These are phyloP conservation scores for Camillea tinctor DNA, from an alignment of 2,329 filamentous ascomycete species.

Conservation along the genomic window DNA sequence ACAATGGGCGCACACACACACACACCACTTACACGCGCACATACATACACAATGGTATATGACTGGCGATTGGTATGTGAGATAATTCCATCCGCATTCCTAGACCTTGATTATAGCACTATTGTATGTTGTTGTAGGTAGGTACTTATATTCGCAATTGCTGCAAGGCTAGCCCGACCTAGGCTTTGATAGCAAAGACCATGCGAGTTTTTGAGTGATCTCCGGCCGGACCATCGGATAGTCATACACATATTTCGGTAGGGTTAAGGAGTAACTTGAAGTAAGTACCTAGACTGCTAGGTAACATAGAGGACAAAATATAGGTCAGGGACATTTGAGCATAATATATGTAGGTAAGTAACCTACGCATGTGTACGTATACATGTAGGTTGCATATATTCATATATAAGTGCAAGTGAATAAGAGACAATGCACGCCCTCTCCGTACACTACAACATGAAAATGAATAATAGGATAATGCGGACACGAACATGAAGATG, in stretches of 20 bases:
- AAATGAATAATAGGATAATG: too few relatives aligned
- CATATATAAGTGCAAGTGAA: not conserved
- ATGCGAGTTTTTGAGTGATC: not conserved
- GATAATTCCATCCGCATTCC: not conserved
- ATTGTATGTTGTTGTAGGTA: not conserved
- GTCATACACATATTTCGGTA: not conserved
- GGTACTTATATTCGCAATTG: not conserved
- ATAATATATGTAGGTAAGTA: too few relatives aligned
- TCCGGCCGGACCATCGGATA: too few relatives aligned
- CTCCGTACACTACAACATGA: too few relatives aligned
- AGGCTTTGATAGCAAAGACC: not conserved
- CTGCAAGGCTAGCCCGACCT: not conserved
- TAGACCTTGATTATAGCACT: not conserved
- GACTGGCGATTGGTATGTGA: not conserved
- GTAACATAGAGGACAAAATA: too few relatives aligned
- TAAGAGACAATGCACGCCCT: not conserved
- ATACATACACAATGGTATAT: not conserved
- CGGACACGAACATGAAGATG: too few relatives aligned
- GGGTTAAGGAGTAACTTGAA: not conserved
- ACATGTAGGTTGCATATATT: not conserved
- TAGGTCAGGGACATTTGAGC: too few relatives aligned
- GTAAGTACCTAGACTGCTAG: too few relatives aligned
- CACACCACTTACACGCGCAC: not conserved
- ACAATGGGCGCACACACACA: slow-evolving; percentile 14
- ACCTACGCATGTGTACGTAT: too few relatives aligned